Conservation (phyloP, 495 filamentous ascomycete species). For the Pseudevernia furfuracea region DNA sequence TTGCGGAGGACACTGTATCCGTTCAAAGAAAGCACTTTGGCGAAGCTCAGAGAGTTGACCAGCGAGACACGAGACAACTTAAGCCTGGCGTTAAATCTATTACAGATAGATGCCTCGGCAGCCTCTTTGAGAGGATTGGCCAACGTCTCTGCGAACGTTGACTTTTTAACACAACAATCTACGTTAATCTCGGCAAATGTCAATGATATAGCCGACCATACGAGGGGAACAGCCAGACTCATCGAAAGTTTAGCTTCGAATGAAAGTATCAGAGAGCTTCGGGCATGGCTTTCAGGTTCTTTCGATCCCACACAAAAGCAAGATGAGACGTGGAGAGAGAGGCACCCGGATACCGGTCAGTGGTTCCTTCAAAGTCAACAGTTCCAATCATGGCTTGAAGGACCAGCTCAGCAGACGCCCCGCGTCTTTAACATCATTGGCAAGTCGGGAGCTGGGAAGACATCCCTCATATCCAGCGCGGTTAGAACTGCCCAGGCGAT, state of each 20-base stretch:
- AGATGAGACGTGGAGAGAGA: not conserved
- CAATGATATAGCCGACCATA: not conserved
- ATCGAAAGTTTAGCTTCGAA: not conserved
- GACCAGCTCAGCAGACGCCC: not conserved
- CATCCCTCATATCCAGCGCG: not conserved
- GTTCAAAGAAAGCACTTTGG: slow-evolving; percentile 3
- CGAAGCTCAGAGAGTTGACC: slow-evolving; percentile 1
- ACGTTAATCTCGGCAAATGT: not conserved
- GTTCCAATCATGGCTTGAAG: slow-evolving; percentile 1
- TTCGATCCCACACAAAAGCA: not conserved
- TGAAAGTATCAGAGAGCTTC: not conserved
- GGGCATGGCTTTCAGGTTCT: not conserved
- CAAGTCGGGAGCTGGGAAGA: slow-evolving; percentile 2
- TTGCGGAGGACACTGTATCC: slow-evolving; percentile 1
- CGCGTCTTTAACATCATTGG: slow-evolving; percentile 1
- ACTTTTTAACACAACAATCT: not conserved
- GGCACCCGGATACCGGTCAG: not conserved
- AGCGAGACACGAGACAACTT: not conserved
- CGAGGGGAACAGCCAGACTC: not conserved
- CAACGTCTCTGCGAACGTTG: not conserved
- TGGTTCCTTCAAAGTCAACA: not conserved
- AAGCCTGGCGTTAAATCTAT: not conserved
- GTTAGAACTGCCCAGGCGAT: not conserved
- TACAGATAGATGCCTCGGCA: not conserved
- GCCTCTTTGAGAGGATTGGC: not conserved